A percentile compares a stretch with the other conserved stretches of the same genome.
Conservation (phyloP, 2,329 filamentous ascomycete genomes). For the Trichophyton schoenleinii region DNA sequence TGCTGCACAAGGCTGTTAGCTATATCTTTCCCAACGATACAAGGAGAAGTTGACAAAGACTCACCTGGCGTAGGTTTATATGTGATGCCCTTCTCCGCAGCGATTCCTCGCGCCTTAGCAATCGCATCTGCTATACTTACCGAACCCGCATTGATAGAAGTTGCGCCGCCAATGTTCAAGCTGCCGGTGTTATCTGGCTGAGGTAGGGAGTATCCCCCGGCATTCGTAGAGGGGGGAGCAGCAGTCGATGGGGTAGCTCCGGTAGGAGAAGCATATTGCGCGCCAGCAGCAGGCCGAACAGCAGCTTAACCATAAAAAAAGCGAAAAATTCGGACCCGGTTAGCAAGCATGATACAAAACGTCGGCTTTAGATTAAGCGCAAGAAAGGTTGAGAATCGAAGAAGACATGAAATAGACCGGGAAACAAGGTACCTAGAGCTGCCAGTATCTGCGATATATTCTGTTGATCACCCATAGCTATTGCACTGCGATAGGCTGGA, state of each 20-base stretch:
- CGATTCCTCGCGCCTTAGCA: constrained; percentile 70
- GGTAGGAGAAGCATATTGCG: neutral
- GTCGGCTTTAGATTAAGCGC: neutral
- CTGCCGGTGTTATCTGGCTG: constrained; percentile 48
- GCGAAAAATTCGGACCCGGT: neutral
- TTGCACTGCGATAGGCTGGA: neutral
- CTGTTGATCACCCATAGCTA: constrained; percentile 12
- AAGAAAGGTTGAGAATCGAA: neutral
- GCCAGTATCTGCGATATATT: constrained; percentile 13
- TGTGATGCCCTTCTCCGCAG: constrained; percentile 60
- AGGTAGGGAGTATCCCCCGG: constrained; percentile 32
- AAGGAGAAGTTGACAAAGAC: neutral
- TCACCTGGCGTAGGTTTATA: constrained; percentile 32
- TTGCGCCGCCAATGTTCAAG: constrained; percentile 67
- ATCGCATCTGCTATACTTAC: constrained; percentile 76
- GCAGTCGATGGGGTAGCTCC: neutral
- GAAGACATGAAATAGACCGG: neutral
- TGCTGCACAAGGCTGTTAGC: neutral
- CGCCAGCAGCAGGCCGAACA: constrained; percentile 32
- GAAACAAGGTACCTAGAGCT: constrained; percentile 9
- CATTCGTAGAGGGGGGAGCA: constrained; percentile 31
- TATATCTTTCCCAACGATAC: neutral
- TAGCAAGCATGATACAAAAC: neutral
- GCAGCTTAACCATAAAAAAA: constrained; percentile 28
- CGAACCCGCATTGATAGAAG: constrained; percentile 65